phyloP scores from a whole-genome alignment of 2,329 filamentous ascomycete genomes.

The Cladosporium halotolerans region DNA sequence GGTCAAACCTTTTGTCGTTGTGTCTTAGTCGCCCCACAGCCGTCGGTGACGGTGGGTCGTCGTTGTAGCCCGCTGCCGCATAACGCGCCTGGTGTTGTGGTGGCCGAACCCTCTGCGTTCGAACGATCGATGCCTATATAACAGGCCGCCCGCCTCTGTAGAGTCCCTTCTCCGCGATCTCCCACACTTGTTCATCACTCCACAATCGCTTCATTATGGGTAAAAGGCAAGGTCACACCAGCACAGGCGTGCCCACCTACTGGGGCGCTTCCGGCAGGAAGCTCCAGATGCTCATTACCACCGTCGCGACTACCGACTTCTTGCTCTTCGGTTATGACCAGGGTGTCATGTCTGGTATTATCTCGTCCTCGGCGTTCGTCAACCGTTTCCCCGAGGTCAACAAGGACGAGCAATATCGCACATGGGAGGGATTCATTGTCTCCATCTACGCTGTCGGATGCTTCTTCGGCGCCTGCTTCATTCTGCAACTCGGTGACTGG shows the following conservation, averaged over 20 bases:
- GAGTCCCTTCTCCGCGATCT: conserved; percentile 2
- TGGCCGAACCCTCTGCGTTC: not conserved
- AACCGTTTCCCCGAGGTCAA: conserved; percentile 37
- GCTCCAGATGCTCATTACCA: conserved; percentile 52
- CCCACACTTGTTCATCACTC: conserved; percentile 1
- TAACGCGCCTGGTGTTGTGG: conserved; percentile 10
- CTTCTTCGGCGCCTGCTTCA: conserved; percentile 11
- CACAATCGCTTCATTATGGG: conserved; percentile 13
- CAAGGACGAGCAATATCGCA: conserved; percentile 29
- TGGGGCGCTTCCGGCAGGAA: conserved; percentile 26
- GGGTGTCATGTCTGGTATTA: conserved; percentile 43
- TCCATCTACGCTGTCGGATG: conserved; percentile 12
- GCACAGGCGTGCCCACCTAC: conserved; percentile 17
- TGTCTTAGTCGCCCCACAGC: not conserved
- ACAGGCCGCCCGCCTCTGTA: not conserved
- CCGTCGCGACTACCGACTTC: conserved; percentile 56
- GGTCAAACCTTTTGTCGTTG: conserved; percentile 9
- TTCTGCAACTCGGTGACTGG: conserved; percentile 8
- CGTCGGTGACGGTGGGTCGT: conserved; percentile 4
- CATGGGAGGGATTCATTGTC: conserved; percentile 37
- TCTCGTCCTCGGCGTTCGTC: conserved; percentile 61
- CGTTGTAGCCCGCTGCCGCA: conserved; percentile 6
- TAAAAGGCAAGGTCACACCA: conserved; percentile 3
- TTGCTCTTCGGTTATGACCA: conserved; percentile 28
- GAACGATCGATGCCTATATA: conserved; percentile 10